Conservation (phyloP, 2,329 filamentous ascomycete genomes). For the Botryotinia calthae region DNA sequence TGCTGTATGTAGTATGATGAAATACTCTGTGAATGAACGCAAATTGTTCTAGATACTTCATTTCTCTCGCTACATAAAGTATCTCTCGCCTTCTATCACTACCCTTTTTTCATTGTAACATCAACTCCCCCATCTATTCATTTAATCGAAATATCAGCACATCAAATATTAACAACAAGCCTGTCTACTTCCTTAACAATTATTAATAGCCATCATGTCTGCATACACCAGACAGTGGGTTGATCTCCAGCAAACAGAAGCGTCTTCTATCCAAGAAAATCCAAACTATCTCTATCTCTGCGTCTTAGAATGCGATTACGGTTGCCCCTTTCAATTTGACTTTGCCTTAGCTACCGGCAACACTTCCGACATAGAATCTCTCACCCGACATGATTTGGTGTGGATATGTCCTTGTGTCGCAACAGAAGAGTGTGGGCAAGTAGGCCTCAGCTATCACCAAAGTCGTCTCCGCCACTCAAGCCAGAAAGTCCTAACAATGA, state of each 20-base stretch:
- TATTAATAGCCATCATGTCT: background rate
- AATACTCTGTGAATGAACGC: background rate
- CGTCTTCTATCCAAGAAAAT: background rate
- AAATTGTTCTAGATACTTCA: background rate
- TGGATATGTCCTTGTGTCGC: background rate
- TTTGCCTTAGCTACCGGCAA: background rate
- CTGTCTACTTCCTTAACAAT: background rate
- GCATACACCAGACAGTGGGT: too few species aligned
- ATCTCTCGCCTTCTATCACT: rapidly evolving
- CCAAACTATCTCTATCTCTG: background rate
- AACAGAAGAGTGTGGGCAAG: background rate
- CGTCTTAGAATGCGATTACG: background rate
- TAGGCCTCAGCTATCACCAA: background rate
- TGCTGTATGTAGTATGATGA: background rate
- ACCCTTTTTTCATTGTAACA: too few species aligned
- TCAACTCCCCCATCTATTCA: background rate
- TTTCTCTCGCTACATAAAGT: background rate
- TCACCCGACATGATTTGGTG: background rate
- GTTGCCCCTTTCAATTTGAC: background rate
- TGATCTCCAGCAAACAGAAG: background rate
- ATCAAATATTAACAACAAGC: background rate
- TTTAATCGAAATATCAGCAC: rapidly evolving
- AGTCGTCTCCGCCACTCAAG: background rate
- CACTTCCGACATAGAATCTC: background rate
- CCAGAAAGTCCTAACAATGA: background rate